Base-by-base conservation (phyloP, 2,329 filamentous ascomycete genomes). In the Penicillium sp. region DNA sequence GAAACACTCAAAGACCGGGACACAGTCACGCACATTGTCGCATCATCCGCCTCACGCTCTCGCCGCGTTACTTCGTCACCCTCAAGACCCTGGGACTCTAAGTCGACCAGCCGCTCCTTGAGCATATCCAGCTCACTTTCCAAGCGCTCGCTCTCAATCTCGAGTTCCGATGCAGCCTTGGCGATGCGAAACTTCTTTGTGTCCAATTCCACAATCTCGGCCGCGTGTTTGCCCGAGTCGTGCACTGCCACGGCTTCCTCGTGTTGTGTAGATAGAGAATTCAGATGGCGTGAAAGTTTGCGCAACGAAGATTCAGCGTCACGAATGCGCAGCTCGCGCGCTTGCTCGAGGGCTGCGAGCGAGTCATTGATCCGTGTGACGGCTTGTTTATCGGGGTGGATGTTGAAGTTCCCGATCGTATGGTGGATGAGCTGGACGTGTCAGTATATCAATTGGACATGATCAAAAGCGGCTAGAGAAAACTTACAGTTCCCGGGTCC, bases 361-460 rank as follows among this genome's bases (percentile, higher is more conserved):
- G 90, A 93, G 71, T 92, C 90, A 72, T 85, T 85, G 70, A 97
- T 88, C 70, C 94, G 91, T 18, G 87, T 80, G 18, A 97, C 84
- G 58, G 90, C 89, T 61, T 85, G 80, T 69, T 91, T 94, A 80
- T 99, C 94, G 10, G 90, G 90, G 18, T 84, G 81, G 67, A 93
- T 96, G 78, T 96, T 94, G 85, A 99, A 99, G 81, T 97, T 96
- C 66, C 86, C 83, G 67, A 95, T 88, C 39, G 92, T 96, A 77
- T 95, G 89, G 70, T 87, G 83, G 77, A 99, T 96, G 69, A 97
- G 88, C 89, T 94, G 74, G 10, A 6, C 38, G 40, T 36, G 53
- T 58, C 43, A 61, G 54, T 41, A 47, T 49, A 16, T 2, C 19
- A 39, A 7, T 29, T 8, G 4, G 7, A 2, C 3, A 10, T 3